Evolutionary conservation across 176 grass and related monocot species (phyloP), one percentile per base, ranked within the genome.

Genomic region (Eragrostis curvula): DNA sequence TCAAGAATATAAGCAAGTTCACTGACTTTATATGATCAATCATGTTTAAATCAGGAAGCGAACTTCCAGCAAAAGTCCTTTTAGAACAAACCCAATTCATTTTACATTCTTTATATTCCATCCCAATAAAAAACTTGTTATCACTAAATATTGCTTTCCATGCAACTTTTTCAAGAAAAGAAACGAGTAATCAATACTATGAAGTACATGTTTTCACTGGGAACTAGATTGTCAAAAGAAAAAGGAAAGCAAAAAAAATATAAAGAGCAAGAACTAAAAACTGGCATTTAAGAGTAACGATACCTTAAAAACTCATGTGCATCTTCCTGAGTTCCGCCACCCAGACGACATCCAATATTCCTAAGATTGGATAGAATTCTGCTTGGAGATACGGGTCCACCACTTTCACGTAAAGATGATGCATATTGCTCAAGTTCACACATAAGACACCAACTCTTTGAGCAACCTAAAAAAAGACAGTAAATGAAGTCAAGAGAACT

Each of bases 261-360:
- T n/a, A 7, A 81, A 71, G 62, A 85, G 60, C 3, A 72, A 11
- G 40, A 74, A 67, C 9, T 18, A 85, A 74, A 70, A 83, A 76
- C 8, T 74, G 66, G 5, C 57, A 73, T 79, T 66, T 57, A 52
- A 52, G 55, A 87, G 65, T 69, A 72, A 46, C 36, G 10, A 12
- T 55, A 96, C 96, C 96, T 99, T 70, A 99, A 85, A 77, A 99
- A 99, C 81, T 99, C 96, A 88, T 99, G 96, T 79, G 96, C 96
- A 83, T 99, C 96, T 90, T 99, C 96, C 79, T 99, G 96, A 82
- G 91, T 99, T 70, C 96, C 96, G 71, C 93, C 91, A 87, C 96
- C 96, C 81, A 99, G 88, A 27, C 87, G 85, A 73, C 90, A 99
- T 30, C 93, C 96, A 62, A 94, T 96, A 82, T 90, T 94, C 83